Evolutionary conservation across 768 basidiomycete genomes (phyloP).

Genomic region (Russula brevipes): DNA sequence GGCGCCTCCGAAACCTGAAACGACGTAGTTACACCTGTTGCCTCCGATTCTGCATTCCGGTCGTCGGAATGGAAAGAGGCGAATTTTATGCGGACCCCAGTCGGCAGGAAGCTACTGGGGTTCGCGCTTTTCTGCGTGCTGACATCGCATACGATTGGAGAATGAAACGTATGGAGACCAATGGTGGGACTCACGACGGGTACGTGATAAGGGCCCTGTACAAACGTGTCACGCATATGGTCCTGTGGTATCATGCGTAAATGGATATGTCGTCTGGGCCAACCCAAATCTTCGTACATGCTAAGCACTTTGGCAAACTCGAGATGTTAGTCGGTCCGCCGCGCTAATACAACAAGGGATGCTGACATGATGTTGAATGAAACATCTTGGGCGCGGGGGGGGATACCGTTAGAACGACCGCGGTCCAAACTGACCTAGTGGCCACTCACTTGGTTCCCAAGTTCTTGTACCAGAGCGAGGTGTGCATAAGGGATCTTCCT

Average conservation of each 20-base stretch:
- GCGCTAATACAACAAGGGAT: neutral
- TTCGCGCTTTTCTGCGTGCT: neutral
- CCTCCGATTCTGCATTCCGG: neutral
- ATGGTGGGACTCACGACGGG: neutral
- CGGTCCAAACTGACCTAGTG: neutral
- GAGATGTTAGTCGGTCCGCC: neutral
- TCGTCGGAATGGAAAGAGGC: neutral
- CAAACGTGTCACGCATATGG: constrained; percentile 19
- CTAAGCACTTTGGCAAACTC: constrained; percentile 1
- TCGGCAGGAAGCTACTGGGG: neutral
- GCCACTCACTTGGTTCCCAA: constrained; percentile 7
- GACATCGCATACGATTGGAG: neutral
- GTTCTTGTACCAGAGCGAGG: neutral
- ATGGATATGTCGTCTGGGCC: neutral
- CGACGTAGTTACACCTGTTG: neutral
- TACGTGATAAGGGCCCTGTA: constrained; percentile 5
- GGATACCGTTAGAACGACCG: neutral
- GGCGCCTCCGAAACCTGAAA: neutral
- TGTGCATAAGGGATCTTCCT: neutral
- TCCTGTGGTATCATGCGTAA: neutral
- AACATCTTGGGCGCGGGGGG: constrained; percentile 3
- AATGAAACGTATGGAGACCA: neutral
- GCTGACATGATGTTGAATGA: constrained; percentile 12
- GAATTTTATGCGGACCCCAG: neutral
- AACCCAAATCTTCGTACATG: constrained; percentile 3